Percentiles rank a stretch among this genome's conserved stretches.
These are phyloP conservation scores for Acacia concinna DNA, from an alignment of 331 rosid genomes.

Conservation along the genomic window DNA sequence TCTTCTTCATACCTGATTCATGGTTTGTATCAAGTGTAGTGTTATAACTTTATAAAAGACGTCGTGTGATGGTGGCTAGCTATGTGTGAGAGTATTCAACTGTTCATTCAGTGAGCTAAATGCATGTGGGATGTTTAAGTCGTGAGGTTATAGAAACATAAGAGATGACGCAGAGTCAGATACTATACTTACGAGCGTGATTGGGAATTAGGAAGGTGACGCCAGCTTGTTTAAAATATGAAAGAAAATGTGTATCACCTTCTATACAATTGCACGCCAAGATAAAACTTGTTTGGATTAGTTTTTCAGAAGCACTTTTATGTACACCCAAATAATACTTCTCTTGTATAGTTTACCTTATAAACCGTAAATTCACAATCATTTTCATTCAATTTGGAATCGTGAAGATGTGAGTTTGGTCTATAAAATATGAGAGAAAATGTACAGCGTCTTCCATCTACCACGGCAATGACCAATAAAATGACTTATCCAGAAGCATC, in stretches of 20 bases:
- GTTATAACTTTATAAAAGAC: conserved; percentile 2
- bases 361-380: rapidly evolving
- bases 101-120: background rate
- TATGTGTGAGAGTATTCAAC: background rate
- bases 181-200: no score
- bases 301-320: no score
- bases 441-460: background rate
- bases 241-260: background rate
- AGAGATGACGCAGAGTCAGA: no score
- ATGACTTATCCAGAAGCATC: background rate
- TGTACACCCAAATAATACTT: no score
- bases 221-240: background rate
- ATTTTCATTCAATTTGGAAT: background rate
- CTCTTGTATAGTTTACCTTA: no score
- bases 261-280: background rate
- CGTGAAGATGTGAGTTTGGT: background rate
- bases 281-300: no score
- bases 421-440: background rate
- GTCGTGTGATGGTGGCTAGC: background rate
- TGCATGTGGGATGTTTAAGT: background rate
- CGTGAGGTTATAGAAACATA: background rate
- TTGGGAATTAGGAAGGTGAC: background rate
- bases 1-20: conserved; percentile 2
- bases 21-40: conserved; percentile 31
- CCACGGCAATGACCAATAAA: background rate